phyloP scores from a whole-genome alignment of 2,329 filamentous ascomycete genomes.

The Gliomastix tumulicola region DNA sequence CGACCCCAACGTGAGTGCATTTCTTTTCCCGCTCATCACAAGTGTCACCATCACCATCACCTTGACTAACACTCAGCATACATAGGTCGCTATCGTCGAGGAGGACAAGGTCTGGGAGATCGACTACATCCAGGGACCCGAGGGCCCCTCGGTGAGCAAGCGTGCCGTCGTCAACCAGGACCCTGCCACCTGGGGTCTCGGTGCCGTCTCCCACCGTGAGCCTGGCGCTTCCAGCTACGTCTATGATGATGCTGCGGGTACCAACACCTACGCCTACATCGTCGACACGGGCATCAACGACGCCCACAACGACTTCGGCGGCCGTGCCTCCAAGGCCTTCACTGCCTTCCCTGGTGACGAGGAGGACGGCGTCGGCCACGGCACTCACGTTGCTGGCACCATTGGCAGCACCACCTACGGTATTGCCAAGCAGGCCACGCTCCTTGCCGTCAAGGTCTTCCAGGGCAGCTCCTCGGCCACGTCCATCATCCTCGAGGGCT shows the following conservation, averaged over 20 bases:
- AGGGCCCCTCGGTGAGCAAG: constrained; percentile 12
- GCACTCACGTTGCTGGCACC: constrained; percentile 31
- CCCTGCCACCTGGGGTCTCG: constrained; percentile 22
- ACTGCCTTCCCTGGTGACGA: constrained; percentile 15
- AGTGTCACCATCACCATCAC: neutral
- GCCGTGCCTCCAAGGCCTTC: constrained; percentile 32
- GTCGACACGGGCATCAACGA: constrained; percentile 55
- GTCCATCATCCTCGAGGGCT: constrained; percentile 22
- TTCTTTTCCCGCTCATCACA: neutral
- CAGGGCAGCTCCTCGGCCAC: constrained; percentile 15
- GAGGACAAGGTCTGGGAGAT: constrained; percentile 19
- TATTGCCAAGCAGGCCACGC: constrained; percentile 34
- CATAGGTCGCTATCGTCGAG: constrained; percentile 19
- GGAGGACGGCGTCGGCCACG: constrained; percentile 29
- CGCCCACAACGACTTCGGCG: constrained; percentile 46
- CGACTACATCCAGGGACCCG: constrained; percentile 11
- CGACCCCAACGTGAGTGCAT: constrained; percentile 31
- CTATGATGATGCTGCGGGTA: constrained; percentile 41
- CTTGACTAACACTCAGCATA: neutral
- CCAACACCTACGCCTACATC: constrained; percentile 50
- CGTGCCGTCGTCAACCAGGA: constrained; percentile 18
- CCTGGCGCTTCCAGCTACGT: constrained; percentile 28
- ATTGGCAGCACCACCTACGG: constrained; percentile 25
- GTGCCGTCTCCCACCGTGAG: constrained; percentile 19
- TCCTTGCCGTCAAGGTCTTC: constrained; percentile 41